Conservation (phyloP, 2,329 filamentous ascomycete species). For the Fusarium transvaalense region DNA sequence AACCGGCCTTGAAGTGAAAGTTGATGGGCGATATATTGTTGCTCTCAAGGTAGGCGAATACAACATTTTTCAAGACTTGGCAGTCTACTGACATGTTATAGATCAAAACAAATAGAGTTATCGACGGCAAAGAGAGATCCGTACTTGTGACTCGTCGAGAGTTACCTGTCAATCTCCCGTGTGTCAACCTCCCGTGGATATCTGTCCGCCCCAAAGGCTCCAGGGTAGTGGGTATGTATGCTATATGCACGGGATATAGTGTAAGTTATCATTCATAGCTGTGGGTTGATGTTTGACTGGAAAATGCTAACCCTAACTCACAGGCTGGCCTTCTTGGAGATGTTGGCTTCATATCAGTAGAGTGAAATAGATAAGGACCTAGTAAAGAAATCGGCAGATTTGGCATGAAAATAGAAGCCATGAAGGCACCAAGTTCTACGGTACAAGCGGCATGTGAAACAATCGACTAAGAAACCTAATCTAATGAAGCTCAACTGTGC, state of each 20-base stretch:
- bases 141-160: too few species aligned
- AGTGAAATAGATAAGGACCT: too few species aligned
- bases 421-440: too few species aligned
- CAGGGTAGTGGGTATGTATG: slow-evolving; percentile 28
- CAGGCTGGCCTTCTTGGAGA: background rate
- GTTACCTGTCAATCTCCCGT: too few species aligned
- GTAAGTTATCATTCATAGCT: background rate
- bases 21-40: background rate
- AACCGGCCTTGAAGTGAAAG: background rate
- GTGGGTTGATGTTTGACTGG: background rate
- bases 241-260: background rate
- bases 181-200: too few species aligned
- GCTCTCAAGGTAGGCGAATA: background rate
- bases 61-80: background rate
- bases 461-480: too few species aligned
- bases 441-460: too few species aligned
- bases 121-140: too few species aligned
- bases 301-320: background rate
- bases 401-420: too few species aligned
- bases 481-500: background rate
- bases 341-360: background rate
- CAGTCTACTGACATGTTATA: background rate
- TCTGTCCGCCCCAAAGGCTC: slow-evolving; percentile 13
- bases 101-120: background rate
- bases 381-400: too few species aligned